Conservation (phyloP, 2,329 filamentous ascomycete species). For the Diaporthe eres region DNA sequence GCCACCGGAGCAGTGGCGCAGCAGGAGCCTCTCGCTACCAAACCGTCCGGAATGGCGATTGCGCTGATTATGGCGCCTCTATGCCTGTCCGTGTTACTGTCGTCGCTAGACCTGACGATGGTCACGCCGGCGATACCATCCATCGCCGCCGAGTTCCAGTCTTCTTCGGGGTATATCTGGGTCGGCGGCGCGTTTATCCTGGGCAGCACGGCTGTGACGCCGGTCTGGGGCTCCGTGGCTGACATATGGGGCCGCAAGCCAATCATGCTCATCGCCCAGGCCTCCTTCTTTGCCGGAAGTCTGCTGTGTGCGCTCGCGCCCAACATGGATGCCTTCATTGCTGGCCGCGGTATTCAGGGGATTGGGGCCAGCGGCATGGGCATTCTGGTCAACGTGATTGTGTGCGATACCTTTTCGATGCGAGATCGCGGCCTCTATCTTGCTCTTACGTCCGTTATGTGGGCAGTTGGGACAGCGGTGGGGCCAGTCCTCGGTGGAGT, state of each 20-base stretch:
- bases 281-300: conserved; percentile 68
- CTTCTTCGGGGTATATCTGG: conserved; percentile 81
- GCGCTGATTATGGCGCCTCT: conserved; percentile 10
- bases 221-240: conserved; percentile 77
- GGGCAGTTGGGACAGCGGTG: conserved; percentile 76
- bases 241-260: conserved; percentile 73
- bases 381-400: conserved; percentile 72
- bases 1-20: background rate
- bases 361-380: conserved; percentile 69
- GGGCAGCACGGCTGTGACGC: conserved; percentile 75
- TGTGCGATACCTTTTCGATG: conserved; percentile 69
- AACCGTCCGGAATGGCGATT: background rate
- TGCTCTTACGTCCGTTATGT: conserved; percentile 67
- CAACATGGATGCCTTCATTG: conserved; percentile 67
- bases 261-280: conserved; percentile 64
- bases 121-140: conserved; percentile 77
- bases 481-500: conserved; percentile 79
- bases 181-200: conserved; percentile 82
- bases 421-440: conserved; percentile 66
- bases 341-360: conserved; percentile 69
- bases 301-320: conserved; percentile 66
- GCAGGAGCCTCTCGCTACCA: background rate
- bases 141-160: conserved; percentile 74
- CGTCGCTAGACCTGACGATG: conserved; percentile 72
- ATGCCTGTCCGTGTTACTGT: conserved; percentile 59